These are phyloP conservation scores for Sugiyamaella lignohabitans DNA, from an alignment of 805 yeast species.

Conservation along the genomic window DNA sequence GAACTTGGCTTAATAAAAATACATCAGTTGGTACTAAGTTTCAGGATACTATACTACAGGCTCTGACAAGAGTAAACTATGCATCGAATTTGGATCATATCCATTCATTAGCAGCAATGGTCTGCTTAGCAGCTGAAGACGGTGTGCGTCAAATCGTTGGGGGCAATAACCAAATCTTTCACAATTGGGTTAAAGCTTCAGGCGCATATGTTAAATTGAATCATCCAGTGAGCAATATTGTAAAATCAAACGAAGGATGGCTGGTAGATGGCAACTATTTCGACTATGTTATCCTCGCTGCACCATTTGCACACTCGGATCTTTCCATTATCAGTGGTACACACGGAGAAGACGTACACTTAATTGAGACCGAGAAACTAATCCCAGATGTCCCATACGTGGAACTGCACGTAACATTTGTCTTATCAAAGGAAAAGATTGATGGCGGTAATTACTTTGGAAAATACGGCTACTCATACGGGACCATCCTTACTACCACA, in stretches of 20 bases:
- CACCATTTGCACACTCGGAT: slow-evolving; percentile 35
- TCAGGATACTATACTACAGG: slow-evolving; percentile 33
- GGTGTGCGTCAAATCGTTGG: slow-evolving; percentile 34
- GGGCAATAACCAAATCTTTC: slow-evolving; percentile 42
- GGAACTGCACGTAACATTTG: slow-evolving; percentile 34
- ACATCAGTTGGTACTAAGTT: slow-evolving; percentile 27
- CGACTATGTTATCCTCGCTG: slow-evolving; percentile 42
- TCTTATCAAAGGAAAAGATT: slow-evolving; percentile 1
- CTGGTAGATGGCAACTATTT: slow-evolving; percentile 22
- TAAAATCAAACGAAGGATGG: slow-evolving; percentile 7
- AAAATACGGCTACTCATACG: not conserved
- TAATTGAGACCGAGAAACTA: not conserved
- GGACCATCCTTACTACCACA: slow-evolving; percentile 7
- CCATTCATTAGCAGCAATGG: slow-evolving; percentile 40
- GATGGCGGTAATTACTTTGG: slow-evolving; percentile 10
- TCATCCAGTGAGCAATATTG: slow-evolving; percentile 28
- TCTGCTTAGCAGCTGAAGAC: slow-evolving; percentile 36
- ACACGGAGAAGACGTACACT: not conserved
- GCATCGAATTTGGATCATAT: slow-evolving; percentile 37
- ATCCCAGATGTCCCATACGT: slow-evolving; percentile 34
- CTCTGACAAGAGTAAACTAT: slow-evolving; percentile 41
- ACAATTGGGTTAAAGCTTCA: slow-evolving; percentile 34
- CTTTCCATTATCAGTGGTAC: slow-evolving; percentile 18
- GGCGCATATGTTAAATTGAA: slow-evolving; percentile 26
- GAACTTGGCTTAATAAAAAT: slow-evolving; percentile 20